A percentile compares a stretch with the other conserved stretches of the same genome.
Conservation (phyloP, 2,329 filamentous ascomycete genomes). For the Fusarium decemcellulare region DNA sequence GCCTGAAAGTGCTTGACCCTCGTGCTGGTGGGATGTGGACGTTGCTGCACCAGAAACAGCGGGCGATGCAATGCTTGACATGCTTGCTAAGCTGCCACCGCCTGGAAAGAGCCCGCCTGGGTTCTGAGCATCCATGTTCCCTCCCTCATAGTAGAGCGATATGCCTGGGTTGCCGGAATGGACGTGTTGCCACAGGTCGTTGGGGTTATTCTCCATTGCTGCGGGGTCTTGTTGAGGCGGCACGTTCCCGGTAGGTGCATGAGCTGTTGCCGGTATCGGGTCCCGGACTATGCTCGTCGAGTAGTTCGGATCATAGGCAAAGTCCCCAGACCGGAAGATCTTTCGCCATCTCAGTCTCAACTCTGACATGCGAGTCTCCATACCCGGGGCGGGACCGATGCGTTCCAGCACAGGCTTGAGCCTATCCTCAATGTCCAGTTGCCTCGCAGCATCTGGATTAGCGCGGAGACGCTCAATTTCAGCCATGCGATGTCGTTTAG, state of each 20-base stretch:
- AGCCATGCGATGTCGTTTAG: slow-evolving; percentile 30
- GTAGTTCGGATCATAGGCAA: slow-evolving; percentile 9
- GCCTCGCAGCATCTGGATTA: slow-evolving; percentile 32
- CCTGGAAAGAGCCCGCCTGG: slow-evolving; percentile 12
- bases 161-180: slow-evolving; percentile 22
- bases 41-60: slow-evolving; percentile 26
- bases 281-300: slow-evolving; percentile 17
- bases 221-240: background rate
- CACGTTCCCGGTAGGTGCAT: background rate
- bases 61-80: slow-evolving; percentile 33
- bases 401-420: slow-evolving; percentile 38
- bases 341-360: slow-evolving; percentile 35
- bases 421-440: slow-evolving; percentile 35
- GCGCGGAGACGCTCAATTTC: slow-evolving; percentile 29
- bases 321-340: slow-evolving; percentile 27
- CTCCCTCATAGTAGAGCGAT: slow-evolving; percentile 28
- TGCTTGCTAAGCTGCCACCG: slow-evolving; percentile 24
- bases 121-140: slow-evolving; percentile 5
- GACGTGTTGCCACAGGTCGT: slow-evolving; percentile 18
- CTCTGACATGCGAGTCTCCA: slow-evolving; percentile 40
- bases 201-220: background rate
- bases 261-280: background rate
- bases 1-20: background rate
- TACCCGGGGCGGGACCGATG: slow-evolving; percentile 35
- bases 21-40: slow-evolving; percentile 2